These are phyloP conservation scores for Rhizomucor miehei DNA, from an alignment of 371 early-diverging fungal genomes.

Conservation along the genomic window DNA sequence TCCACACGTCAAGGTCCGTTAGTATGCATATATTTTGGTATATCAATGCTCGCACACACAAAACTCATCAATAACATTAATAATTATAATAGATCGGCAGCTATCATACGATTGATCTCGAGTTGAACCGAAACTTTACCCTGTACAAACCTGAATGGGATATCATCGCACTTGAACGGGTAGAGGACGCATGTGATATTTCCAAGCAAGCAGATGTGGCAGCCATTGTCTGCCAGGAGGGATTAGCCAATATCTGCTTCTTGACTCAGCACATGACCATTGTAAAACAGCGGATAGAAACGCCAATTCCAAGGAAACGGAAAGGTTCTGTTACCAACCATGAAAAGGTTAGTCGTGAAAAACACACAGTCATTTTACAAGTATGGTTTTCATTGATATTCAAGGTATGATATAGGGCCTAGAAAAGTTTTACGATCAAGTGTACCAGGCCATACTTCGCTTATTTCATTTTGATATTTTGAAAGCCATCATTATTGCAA, in stretches of 20 bases:
- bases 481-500: conserved; percentile 91
- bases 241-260: conserved; percentile 92
- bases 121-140: conserved; percentile 85
- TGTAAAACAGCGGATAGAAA: conserved; percentile 90
- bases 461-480: conserved; percentile 87
- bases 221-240: conserved; percentile 95
- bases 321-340: conserved; percentile 85
- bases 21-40: too few relatives aligned
- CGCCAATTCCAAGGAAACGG: conserved; percentile 88
- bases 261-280: conserved; percentile 94
- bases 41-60: too few relatives aligned
- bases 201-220: conserved; percentile 91
- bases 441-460: conserved; percentile 81
- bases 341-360: conserved; percentile 69
- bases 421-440: conserved; percentile 85
- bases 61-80: too few relatives aligned
- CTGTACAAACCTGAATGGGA: conserved; percentile 93
- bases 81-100: conserved; percentile 72
- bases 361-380: neutral
- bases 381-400: too few relatives aligned
- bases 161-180: conserved; percentile 82
- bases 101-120: conserved; percentile 95
- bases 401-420: conserved; percentile 51
- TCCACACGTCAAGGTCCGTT: conserved; percentile 82
- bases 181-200: conserved; percentile 88